Conservation (phyloP, 371 early-diverging fungal species). For the Parasitella parasitica region DNA sequence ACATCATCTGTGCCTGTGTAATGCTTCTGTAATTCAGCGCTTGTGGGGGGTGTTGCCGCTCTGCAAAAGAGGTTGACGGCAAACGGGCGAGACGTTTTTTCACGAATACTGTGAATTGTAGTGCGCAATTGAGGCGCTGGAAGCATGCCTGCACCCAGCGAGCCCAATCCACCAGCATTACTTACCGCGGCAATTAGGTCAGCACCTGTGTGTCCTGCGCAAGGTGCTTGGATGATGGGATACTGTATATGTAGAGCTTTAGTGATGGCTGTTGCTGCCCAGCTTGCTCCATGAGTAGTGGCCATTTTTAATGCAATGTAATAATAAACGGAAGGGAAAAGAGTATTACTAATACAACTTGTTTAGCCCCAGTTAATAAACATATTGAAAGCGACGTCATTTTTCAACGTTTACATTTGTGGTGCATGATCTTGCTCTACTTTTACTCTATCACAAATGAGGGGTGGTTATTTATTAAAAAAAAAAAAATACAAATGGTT, state of each 20-base stretch:
- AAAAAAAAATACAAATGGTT: too few relatives aligned
- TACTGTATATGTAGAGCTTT: slow-evolving; percentile 23
- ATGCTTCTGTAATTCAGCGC: slow-evolving; percentile 26
- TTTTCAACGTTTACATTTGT: too few relatives aligned
- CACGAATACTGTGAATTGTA: slow-evolving; percentile 36
- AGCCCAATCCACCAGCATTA: slow-evolving; percentile 47
- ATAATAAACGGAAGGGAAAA: neutral
- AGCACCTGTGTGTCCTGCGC: slow-evolving; percentile 39
- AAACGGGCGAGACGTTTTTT: slow-evolving; percentile 33
- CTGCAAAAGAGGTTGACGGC: slow-evolving; percentile 47
- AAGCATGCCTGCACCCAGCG: slow-evolving; percentile 39
- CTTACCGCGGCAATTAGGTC: slow-evolving; percentile 38
- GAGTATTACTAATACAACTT: too few relatives aligned
- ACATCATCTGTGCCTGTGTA: slow-evolving; percentile 25
- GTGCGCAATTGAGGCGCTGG: slow-evolving; percentile 26
- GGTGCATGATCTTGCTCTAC: too few relatives aligned
- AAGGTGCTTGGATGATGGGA: slow-evolving; percentile 47
- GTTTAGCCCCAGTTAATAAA: too few relatives aligned
- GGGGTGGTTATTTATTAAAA: too few relatives aligned
- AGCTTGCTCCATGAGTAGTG: neutral
- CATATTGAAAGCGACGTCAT: too few relatives aligned
- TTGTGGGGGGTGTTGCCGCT: slow-evolving; percentile 10
- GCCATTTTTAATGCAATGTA: slow-evolving; percentile 1
- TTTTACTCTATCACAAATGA: too few relatives aligned
- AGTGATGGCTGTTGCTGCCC: slow-evolving; percentile 14